A percentile compares a stretch with the other conserved stretches of the same genome.
These are phyloP conservation scores for Colletotrichum plurivorum DNA, from an alignment of 2,329 filamentous ascomycete genomes.

Conservation along the genomic window DNA sequence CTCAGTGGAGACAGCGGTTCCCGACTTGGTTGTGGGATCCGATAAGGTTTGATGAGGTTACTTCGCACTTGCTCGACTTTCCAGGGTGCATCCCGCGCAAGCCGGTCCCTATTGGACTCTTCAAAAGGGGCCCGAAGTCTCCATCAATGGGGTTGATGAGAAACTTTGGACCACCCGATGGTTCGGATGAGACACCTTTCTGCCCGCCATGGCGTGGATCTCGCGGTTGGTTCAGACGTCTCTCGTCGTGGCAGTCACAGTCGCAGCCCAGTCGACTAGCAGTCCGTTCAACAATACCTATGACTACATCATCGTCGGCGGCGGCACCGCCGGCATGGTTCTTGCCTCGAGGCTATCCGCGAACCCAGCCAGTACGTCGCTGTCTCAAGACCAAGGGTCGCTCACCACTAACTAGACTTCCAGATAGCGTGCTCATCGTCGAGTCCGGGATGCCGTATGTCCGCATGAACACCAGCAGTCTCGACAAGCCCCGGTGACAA, in stretches of 20 bases:
- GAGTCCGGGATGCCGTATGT: constrained; percentile 41
- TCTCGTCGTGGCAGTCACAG: neutral
- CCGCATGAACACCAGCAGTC: neutral
- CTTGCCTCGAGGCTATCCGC: constrained; percentile 48
- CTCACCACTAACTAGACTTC: neutral
- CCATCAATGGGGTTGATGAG: neutral
- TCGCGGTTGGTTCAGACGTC: neutral
- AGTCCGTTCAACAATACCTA: constrained; percentile 21
- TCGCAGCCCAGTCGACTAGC: neutral
- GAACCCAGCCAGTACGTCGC: neutral
- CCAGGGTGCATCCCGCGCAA: neutral
- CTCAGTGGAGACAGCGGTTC: neutral
- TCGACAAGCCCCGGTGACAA: neutral
- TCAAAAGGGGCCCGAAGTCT: neutral
- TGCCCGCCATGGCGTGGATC: neutral
- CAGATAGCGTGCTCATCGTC: constrained; percentile 38
- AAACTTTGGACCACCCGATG: neutral
- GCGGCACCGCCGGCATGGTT: constrained; percentile 50
- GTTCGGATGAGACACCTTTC: neutral
- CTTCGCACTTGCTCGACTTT: neutral
- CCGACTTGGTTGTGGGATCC: neutral
- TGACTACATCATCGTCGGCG: constrained; percentile 51
- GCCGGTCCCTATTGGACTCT: neutral
- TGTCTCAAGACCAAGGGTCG: neutral
- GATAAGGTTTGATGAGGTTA: neutral